Evolutionary conservation across 225 moss, liverwort and hornwort genomes (phyloP).

Genomic region (Bryum argenteum): DNA sequence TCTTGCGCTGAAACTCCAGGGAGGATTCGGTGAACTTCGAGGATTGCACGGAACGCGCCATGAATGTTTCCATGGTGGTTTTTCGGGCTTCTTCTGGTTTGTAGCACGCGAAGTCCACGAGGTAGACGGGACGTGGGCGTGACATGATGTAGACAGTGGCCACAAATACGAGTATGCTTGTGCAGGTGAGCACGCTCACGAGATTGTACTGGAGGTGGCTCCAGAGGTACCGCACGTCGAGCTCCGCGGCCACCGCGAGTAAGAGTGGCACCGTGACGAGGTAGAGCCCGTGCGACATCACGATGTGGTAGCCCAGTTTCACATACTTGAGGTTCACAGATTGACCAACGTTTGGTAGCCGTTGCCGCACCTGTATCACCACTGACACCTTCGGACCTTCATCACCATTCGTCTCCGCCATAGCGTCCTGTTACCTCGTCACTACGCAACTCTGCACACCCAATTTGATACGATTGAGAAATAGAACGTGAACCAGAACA

Average conservation of each 20-base stretch:
- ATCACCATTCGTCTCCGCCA: too few relatives aligned
- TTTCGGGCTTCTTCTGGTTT: conserved; percentile 33
- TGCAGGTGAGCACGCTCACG: conserved; percentile 40
- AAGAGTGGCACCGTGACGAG: conserved; percentile 38
- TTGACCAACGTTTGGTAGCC: conserved; percentile 45
- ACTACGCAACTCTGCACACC: too few relatives aligned
- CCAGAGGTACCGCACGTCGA: conserved; percentile 44
- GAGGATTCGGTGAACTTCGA: conserved; percentile 24
- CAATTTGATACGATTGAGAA: too few relatives aligned
- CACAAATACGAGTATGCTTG: conserved; percentile 42
- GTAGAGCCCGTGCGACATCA: conserved; percentile 48
- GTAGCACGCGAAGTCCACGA: conserved; percentile 57
- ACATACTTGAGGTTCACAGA: conserved; percentile 58
- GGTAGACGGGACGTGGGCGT: conserved; percentile 41
- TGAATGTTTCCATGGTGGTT: conserved; percentile 34
- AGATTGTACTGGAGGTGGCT: conserved; percentile 50
- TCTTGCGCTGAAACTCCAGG: conserved; percentile 45
- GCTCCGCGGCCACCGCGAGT: conserved; percentile 38
- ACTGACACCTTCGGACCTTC: conserved; percentile 8
- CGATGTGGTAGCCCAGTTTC: conserved; percentile 52
- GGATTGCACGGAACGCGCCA: conserved; percentile 18
- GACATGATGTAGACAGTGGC: conserved; percentile 47
- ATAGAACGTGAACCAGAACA: too few relatives aligned
- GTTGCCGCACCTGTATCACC: conserved; percentile 36
- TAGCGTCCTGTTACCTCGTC: too few relatives aligned